phyloP scores from a whole-genome alignment of 1,139 yeast species.

The Saccharomycopsis phalli region DNA sequence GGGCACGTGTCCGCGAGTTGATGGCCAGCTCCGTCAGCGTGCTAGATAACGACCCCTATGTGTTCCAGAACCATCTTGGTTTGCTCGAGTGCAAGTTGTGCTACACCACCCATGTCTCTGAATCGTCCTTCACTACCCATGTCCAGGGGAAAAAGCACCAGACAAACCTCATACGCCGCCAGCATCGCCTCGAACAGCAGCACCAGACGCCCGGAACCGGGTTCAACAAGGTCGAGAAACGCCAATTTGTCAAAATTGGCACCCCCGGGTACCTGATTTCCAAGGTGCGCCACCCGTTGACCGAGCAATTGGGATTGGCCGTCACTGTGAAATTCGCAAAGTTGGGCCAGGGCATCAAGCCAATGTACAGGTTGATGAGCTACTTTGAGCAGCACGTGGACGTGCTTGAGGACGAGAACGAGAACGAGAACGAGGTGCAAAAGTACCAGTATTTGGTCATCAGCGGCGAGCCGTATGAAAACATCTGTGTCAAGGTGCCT shows the following conservation, averaged over 20 bases:
- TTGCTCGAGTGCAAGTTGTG: constrained; percentile 69
- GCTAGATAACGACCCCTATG: constrained; percentile 70
- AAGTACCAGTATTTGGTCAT: constrained; percentile 59
- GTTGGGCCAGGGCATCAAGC: constrained; percentile 37
- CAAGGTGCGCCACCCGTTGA: constrained; percentile 55
- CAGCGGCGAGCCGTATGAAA: constrained; percentile 80
- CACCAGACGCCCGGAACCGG: constrained; percentile 22
- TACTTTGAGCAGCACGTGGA: constrained; percentile 57
- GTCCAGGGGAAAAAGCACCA: constrained; percentile 75
- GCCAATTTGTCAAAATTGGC: constrained; percentile 55
- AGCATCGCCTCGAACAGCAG: constrained; percentile 29
- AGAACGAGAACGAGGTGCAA: neutral
- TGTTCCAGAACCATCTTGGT: constrained; percentile 66
- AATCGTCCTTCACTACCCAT: constrained; percentile 72
- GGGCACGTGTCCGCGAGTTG: constrained; percentile 55
- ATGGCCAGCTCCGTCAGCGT: constrained; percentile 40
- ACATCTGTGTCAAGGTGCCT: constrained; percentile 62
- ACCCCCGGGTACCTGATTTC: constrained; percentile 59
- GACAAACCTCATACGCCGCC: constrained; percentile 52
- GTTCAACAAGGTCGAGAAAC: constrained; percentile 29
- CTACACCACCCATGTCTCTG: constrained; percentile 63
- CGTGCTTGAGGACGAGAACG: constrained; percentile 27
- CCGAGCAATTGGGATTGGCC: constrained; percentile 51
- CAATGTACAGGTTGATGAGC: constrained; percentile 66
- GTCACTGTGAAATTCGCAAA: constrained; percentile 50